Percentiles rank a stretch among this genome's conserved stretches.
These are phyloP conservation scores for Paraconiothyrium brasiliense DNA, from an alignment of 2,329 filamentous ascomycete genomes.

Conservation along the genomic window DNA sequence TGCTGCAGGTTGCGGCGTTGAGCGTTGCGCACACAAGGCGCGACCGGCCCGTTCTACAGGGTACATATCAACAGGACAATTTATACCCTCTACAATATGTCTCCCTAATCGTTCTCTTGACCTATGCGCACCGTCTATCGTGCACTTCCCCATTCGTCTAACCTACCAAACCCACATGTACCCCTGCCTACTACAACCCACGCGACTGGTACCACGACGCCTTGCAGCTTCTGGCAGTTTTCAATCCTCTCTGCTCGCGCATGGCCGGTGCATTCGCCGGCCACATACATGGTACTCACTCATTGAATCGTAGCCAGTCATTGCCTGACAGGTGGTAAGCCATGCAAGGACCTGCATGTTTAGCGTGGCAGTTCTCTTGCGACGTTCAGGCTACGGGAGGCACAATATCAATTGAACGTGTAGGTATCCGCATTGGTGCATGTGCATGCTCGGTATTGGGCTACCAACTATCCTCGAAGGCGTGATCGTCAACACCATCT, in stretches of 20 bases:
- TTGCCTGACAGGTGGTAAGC: constrained; percentile 37
- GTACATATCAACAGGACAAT: not conserved
- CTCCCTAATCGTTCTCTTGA: not conserved
- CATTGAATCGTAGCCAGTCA: constrained; percentile 33
- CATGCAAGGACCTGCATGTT: constrained; percentile 26
- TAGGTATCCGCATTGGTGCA: not conserved
- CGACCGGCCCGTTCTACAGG: not conserved
- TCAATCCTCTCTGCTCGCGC: constrained; percentile 20
- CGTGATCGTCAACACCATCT: not conserved
- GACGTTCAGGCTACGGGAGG: not conserved
- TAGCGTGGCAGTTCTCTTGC: constrained; percentile 21
- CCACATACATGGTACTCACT: not conserved
- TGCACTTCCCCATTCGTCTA: constrained; percentile 29
- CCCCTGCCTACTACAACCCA: constrained; percentile 5
- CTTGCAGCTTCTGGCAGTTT: constrained; percentile 6
- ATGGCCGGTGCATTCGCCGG: constrained; percentile 17
- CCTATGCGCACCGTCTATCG: constrained; percentile 19
- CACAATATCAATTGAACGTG: not conserved
- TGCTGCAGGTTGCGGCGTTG: not conserved
- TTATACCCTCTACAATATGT: too few relatives aligned
- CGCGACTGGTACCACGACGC: constrained; percentile 35
- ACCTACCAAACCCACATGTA: constrained; percentile 1
- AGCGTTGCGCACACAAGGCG: constrained; percentile 4
- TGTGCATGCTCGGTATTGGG: not conserved
- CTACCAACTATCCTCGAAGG: not conserved